Percentiles rank a stretch among this genome's conserved stretches.
Conservation (phyloP, 345 rosid genomes). For the rapeseed (Brassica napus) region Da-Ae NC_063451.1:2511001-2511500, state of each 20-base stretch:
- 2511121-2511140: neutral
- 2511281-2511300: slow-evolving; percentile 77
- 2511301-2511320: slow-evolving; percentile 77
- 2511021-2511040: neutral
- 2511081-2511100: neutral
- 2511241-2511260: slow-evolving; percentile 79
- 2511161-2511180: slow-evolving; percentile 62
- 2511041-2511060: neutral
- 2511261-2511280: slow-evolving; percentile 93
- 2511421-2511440: slow-evolving; percentile 82
- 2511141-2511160: slow-evolving; percentile 49
- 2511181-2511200: slow-evolving; percentile 77
- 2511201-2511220: slow-evolving; percentile 74
- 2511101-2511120: neutral
- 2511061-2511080: neutral
- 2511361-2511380: slow-evolving; percentile 62
- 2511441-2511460: slow-evolving; percentile 69
- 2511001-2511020: neutral
- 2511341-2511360: slow-evolving; percentile 78
- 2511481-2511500: slow-evolving; percentile 58
- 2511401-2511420: slow-evolving; percentile 73
- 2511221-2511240: slow-evolving; percentile 68
- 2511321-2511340: slow-evolving; percentile 72
- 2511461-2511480: slow-evolving; percentile 61
- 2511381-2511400: slow-evolving; percentile 72